A percentile compares a stretch with the other conserved stretches of the same genome.
Conservation (phyloP, 2,329 filamentous ascomycete genomes). For the Tolypocladium pustulatum region DNA sequence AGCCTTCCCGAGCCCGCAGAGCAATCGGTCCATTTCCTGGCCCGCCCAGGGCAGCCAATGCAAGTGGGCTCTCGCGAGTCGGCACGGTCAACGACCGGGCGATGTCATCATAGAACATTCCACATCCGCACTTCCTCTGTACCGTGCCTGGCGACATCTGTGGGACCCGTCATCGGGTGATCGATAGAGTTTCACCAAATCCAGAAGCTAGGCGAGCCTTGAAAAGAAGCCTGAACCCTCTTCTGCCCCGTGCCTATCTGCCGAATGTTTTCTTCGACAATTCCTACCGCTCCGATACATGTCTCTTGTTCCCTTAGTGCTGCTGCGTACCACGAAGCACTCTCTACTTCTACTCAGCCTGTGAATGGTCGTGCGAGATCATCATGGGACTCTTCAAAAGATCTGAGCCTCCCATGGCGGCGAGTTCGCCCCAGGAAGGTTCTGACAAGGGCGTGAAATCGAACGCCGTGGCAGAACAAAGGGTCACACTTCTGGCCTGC, state of each 20-base stretch:
- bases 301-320: background rate
- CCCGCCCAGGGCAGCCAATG: too few relatives aligned
- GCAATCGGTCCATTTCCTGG: background rate
- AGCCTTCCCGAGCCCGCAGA: background rate
- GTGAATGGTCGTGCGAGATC: background rate
- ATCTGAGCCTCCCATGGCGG: background rate
- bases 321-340: background rate
- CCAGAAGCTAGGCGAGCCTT: background rate
- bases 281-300: too few relatives aligned
- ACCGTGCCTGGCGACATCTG: background rate
- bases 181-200: background rate
- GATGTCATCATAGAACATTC: background rate
- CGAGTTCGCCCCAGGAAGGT: background rate
- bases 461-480: background rate
- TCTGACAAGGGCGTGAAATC: background rate
- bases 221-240: background rate
- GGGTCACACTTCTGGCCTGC: constrained; percentile 29
- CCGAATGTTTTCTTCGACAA: too few relatives aligned
- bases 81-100: background rate
- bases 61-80: background rate
- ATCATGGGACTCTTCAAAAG: constrained; percentile 2
- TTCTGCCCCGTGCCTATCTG: too few relatives aligned
- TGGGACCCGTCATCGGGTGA: background rate
- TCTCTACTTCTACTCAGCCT: background rate
- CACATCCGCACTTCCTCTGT: background rate